Percentiles rank a stretch among this genome's conserved stretches.
These are phyloP conservation scores for Ceratobasidium sp. DNA, from an alignment of 1,284 basidiomycete genomes.

Conservation along the genomic window DNA sequence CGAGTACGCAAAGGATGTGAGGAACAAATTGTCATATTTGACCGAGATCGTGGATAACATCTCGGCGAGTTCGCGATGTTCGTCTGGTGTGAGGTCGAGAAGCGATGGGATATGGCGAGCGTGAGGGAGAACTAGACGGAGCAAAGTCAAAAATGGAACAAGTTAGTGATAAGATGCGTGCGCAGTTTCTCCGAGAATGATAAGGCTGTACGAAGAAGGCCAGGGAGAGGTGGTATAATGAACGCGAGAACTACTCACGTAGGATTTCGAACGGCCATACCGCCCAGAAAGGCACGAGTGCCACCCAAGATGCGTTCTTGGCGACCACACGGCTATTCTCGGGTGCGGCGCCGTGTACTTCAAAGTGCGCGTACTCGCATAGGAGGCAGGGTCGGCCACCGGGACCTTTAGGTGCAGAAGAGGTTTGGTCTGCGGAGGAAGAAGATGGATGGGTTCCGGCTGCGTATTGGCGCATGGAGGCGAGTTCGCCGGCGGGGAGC, in stretches of 20 bases:
- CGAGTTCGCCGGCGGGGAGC: constrained; percentile 72
- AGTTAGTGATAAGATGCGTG: constrained; percentile 11
- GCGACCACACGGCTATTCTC: constrained; percentile 73
- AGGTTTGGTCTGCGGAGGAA: constrained; percentile 48
- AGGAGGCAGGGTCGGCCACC: constrained; percentile 77
- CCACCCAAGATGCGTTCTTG: constrained; percentile 83
- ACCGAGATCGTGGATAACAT: constrained; percentile 73
- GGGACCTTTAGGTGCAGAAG: constrained; percentile 66
- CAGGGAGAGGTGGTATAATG: not conserved
- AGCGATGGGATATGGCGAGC: constrained; percentile 80
- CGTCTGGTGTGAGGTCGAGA: constrained; percentile 66
- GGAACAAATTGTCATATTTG: constrained; percentile 87
- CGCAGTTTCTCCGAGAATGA: constrained; percentile 28
- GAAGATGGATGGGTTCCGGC: constrained; percentile 53
- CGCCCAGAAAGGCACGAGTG: constrained; percentile 95
- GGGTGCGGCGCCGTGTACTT: constrained; percentile 60
- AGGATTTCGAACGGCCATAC: constrained; percentile 94
- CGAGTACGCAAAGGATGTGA: constrained; percentile 92
- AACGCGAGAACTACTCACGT: constrained; percentile 58
- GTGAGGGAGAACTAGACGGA: constrained; percentile 74
- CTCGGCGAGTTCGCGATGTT: constrained; percentile 72
- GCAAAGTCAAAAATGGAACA: constrained; percentile 8
- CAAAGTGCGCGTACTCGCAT: constrained; percentile 84
- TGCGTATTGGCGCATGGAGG: constrained; percentile 67
- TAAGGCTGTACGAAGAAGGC: constrained; percentile 5